Percentiles rank a stretch among this genome's conserved stretches.
phyloP scores from a whole-genome alignment of 306 rosid species.

The Cicer arietinum region DNA sequence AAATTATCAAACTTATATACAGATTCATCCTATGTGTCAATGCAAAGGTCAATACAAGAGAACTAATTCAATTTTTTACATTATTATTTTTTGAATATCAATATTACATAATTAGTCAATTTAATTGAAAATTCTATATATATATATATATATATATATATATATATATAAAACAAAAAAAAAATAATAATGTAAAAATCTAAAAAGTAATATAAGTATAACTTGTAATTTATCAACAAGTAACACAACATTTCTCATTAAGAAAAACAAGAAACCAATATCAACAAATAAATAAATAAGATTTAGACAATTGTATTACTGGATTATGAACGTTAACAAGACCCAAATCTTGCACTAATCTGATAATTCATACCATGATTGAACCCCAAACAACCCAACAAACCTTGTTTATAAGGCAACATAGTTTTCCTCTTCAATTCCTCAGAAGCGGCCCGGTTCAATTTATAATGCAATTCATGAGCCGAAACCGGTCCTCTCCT shows the following conservation, averaged over 20 bases:
- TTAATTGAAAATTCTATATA: too few species aligned
- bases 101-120: too few species aligned
- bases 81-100: too few species aligned
- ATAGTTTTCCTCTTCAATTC: slow-evolving; percentile 87
- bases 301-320: slow-evolving; percentile 26
- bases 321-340: slow-evolving; percentile 59
- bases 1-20: too few species aligned
- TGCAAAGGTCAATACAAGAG: too few species aligned
- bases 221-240: background rate
- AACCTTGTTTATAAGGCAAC: slow-evolving; percentile 89
- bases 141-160: too few species aligned
- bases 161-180: too few species aligned
- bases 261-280: background rate
- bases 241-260: background rate
- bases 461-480: slow-evolving; percentile 82
- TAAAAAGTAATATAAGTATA: background rate
- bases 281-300: background rate
- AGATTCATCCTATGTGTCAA: too few species aligned
- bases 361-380: slow-evolving; percentile 59
- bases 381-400: slow-evolving; percentile 83
- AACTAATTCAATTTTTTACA: too few species aligned
- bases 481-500: slow-evolving; percentile 77
- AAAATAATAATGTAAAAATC: too few species aligned
- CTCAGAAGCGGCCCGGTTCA: slow-evolving; percentile 89
- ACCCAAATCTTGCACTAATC: slow-evolving; percentile 59